A percentile compares a stretch with the other conserved stretches of the same genome.
These are phyloP conservation scores for Colletotrichum chlorophyti DNA, from an alignment of 2,329 filamentous ascomycete genomes.

Conservation along the genomic window DNA sequence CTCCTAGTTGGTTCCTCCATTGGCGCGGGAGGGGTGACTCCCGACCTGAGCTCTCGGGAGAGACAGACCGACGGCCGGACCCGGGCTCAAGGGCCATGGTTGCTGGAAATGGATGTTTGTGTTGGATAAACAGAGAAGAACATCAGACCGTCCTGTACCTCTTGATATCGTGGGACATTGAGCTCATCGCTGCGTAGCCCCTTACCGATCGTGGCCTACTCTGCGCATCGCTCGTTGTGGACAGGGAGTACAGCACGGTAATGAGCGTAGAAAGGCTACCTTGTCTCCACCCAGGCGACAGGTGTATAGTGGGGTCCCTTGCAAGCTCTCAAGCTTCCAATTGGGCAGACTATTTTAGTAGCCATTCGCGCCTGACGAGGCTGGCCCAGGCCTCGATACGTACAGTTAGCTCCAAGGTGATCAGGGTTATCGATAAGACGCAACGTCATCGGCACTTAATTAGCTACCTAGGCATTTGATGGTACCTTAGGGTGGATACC, in stretches of 20 bases:
- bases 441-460: constrained; percentile 19
- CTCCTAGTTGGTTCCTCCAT: constrained; percentile 78
- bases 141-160: constrained; percentile 19
- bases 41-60: constrained; percentile 85
- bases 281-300: constrained; percentile 25
- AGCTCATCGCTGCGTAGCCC: constrained; percentile 36
- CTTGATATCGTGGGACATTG: constrained; percentile 21
- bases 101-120: constrained; percentile 29
- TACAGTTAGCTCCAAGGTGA: constrained; percentile 1
- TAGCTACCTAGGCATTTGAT: background rate
- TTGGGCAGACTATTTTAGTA: constrained; percentile 19
- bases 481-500: no score
- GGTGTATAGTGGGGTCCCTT: constrained; percentile 22
- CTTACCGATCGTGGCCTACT: background rate
- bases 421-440: constrained; percentile 4
- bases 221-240: constrained; percentile 28
- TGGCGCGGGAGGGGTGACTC: constrained; percentile 77
- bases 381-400: constrained; percentile 11
- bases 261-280: constrained; percentile 28
- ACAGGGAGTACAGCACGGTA: constrained; percentile 1
- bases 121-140: constrained; percentile 20
- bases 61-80: constrained; percentile 64
- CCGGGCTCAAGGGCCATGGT: constrained; percentile 71
- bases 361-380: constrained; percentile 23
- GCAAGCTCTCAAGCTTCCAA: constrained; percentile 26